These are phyloP conservation scores for Eurotiales sp. DNA, from an alignment of 2,329 filamentous ascomycete species.

Conservation along the genomic window DNA sequence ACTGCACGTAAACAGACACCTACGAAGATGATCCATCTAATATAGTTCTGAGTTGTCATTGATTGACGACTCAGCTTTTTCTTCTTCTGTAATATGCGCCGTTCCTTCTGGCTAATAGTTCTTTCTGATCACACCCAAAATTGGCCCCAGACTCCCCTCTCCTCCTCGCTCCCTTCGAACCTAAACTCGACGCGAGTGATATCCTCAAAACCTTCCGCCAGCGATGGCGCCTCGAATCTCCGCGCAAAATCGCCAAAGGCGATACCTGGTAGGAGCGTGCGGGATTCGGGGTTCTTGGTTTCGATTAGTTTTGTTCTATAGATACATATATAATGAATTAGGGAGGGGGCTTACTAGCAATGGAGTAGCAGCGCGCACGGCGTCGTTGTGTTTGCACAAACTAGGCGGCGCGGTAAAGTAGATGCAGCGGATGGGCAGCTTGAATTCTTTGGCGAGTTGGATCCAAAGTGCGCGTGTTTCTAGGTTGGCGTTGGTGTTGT, in stretches of 20 bases:
- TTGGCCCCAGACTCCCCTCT: conserved; percentile 67
- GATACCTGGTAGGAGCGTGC: conserved; percentile 68
- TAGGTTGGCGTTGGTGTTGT: conserved; percentile 90
- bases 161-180: conserved; percentile 66
- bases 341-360: conserved; percentile 29
- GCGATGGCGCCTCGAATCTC: conserved; percentile 67
- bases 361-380: conserved; percentile 65
- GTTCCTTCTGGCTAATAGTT: too few relatives aligned
- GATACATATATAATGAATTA: neutral
- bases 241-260: conserved; percentile 75
- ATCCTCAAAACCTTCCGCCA: conserved; percentile 79
- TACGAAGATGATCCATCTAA: too few relatives aligned
- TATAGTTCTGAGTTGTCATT: too few relatives aligned
- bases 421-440: conserved; percentile 76
- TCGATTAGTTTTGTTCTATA: conserved; percentile 7
- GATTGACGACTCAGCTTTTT: too few relatives aligned
- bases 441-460: conserved; percentile 64
- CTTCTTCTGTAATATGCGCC: too few relatives aligned
- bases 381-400: conserved; percentile 81
- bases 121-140: conserved; percentile 59
- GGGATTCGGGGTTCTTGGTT: conserved; percentile 71
- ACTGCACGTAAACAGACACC: too few relatives aligned
- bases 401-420: conserved; percentile 71
- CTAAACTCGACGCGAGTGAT: conserved; percentile 70
- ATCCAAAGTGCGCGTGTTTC: conserved; percentile 78